Evolutionary conservation across 2,329 filamentous ascomycete genomes (phyloP).

Genomic region (Blastomyces silverae): DNA sequence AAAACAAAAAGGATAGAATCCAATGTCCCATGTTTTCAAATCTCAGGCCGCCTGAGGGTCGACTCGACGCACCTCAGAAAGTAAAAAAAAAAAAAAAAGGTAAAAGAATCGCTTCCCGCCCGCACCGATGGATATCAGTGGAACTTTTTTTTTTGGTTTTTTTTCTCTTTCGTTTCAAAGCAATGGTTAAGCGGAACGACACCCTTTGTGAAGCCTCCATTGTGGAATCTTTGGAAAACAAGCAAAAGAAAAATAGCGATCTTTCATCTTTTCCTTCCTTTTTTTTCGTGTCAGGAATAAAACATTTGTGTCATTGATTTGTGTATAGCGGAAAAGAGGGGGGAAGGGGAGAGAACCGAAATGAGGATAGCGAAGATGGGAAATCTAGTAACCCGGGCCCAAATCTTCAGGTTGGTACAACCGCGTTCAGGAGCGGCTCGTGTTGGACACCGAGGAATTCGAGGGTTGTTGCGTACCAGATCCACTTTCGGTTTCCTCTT

Average conservation of each 20-base stretch:
- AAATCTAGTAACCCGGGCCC: neutral
- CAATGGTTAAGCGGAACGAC: constrained; percentile 52
- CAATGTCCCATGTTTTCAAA: neutral
- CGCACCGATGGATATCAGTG: neutral
- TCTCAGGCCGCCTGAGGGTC: constrained; percentile 10
- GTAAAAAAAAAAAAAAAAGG: neutral
- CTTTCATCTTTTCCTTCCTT: neutral
- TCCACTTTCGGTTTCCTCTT: neutral
- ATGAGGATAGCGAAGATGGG: neutral
- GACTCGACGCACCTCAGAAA: constrained; percentile 11
- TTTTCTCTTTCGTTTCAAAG: constrained; percentile 6
- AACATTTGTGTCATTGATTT: constrained; percentile 1
- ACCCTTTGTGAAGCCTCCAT: constrained; percentile 54
- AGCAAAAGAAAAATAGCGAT: neutral
- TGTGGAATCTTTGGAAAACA: constrained; percentile 39
- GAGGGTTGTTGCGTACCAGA: neutral
- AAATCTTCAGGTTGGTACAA: neutral
- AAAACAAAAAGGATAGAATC: neutral
- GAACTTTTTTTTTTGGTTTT: too few species aligned
- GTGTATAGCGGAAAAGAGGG: constrained; percentile 3
- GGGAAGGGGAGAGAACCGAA: constrained; percentile 1
- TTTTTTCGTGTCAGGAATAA: neutral
- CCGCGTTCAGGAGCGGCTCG: neutral
- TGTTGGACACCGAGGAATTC: neutral
- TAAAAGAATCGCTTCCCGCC: constrained; percentile 1